Conservation (phyloP, 805 yeast genomes). For the Ogataea angusta region DNA sequence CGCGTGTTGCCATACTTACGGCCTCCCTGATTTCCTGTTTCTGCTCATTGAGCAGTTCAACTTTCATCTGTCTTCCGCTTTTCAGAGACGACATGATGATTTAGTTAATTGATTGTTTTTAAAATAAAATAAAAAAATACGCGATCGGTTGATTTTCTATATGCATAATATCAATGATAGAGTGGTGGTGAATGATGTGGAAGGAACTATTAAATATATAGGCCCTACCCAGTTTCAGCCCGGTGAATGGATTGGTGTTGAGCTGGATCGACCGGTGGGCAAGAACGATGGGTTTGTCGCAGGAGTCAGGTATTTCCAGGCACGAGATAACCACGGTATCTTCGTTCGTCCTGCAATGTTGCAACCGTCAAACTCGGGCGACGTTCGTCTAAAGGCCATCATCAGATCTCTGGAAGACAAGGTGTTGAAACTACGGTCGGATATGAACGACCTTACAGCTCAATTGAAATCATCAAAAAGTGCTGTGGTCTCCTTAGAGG, state of each 20-base stretch:
- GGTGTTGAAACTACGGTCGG: conserved; percentile 33
- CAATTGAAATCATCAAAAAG: conserved; percentile 26
- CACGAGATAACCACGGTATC: conserved; percentile 39
- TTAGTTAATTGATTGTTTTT: neutral
- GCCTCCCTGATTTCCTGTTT: conserved; percentile 91
- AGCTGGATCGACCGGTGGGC: conserved; percentile 39
- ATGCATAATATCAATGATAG: conserved; percentile 18
- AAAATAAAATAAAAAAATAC: neutral
- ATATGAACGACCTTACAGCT: conserved; percentile 28
- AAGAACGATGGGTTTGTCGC: conserved; percentile 49
- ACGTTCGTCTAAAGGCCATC: neutral
- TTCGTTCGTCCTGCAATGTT: conserved; percentile 44
- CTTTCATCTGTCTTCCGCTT: conserved; percentile 42
- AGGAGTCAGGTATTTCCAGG: conserved; percentile 41
- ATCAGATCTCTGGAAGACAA: conserved; percentile 39
- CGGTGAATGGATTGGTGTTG: conserved; percentile 57
- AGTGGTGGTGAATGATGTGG: conserved; percentile 38
- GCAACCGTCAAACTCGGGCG: neutral
- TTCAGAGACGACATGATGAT: conserved; percentile 17
- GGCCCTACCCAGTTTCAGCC: conserved; percentile 58
- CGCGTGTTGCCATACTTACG: conserved; percentile 28
- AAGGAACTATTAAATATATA: conserved; percentile 46
- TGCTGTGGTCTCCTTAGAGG: conserved; percentile 19
- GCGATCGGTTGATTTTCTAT: conserved; percentile 3
- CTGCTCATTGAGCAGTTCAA: conserved; percentile 78